Conservation (phyloP, 441 rosid genomes). For the Euphorbia schlechtendalii region DNA sequence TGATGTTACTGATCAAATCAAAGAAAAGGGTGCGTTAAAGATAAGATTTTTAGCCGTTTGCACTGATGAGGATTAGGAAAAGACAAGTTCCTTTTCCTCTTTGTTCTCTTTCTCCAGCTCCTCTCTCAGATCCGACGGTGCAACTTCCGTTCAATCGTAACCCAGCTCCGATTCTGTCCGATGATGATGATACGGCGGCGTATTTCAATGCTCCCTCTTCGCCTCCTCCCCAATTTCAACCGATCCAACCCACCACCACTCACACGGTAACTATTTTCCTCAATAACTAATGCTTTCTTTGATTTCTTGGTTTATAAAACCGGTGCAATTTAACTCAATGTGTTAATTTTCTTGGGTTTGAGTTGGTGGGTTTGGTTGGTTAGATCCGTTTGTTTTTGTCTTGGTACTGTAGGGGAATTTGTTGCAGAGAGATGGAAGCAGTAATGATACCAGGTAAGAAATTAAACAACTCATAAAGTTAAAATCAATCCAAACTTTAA, state of each 20-base stretch:
- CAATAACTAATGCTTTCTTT: conserved; percentile 3
- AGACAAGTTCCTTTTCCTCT: conserved; percentile 64
- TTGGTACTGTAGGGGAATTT: conserved; percentile 15
- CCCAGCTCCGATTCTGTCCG: conserved; percentile 13
- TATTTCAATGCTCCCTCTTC: conserved; percentile 25
- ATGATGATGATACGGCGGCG: conserved; percentile 21
- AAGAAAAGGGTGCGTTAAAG: background rate
- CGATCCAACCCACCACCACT: conserved; percentile 30
- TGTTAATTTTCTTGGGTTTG: conserved; percentile 13
- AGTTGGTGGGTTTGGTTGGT: conserved; percentile 1
- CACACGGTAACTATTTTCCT: conserved; percentile 1
- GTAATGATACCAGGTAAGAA: conserved; percentile 50
- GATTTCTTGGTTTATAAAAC: conserved; percentile 7
- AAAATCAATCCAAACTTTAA: conserved; percentile 18
- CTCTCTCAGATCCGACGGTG: conserved; percentile 73
- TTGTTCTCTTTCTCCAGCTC: conserved; percentile 68
- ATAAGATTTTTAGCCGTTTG: conserved; percentile 13
- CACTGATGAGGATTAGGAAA: conserved; percentile 97
- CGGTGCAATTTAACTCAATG: conserved; percentile 34
- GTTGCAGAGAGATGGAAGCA: conserved; percentile 16
- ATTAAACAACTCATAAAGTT: conserved; percentile 19
- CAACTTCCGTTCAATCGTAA: conserved; percentile 36
- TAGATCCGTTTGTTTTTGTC: background rate
- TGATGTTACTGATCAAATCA: conserved; percentile 7
- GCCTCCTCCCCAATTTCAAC: conserved; percentile 32